Conservation (phyloP, 371 early-diverging fungal genomes). For the Saksenaea oblongispora region DNA sequence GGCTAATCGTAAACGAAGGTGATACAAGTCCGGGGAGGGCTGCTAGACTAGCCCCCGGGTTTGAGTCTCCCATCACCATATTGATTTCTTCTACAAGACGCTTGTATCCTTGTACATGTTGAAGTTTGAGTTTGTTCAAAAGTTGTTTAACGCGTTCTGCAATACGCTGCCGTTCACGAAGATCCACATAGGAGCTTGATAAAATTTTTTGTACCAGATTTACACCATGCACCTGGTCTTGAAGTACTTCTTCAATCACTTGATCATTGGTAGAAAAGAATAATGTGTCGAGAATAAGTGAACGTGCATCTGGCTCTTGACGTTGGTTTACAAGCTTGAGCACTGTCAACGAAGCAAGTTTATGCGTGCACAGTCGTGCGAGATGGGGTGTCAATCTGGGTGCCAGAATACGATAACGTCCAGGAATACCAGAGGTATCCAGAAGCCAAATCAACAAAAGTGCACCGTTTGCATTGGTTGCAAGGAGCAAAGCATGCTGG, state of each 20-base stretch:
- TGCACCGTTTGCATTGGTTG: conserved; percentile 92
- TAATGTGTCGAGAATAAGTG: conserved; percentile 75
- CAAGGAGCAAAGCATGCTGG: conserved; percentile 77
- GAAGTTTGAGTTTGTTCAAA: conserved; percentile 62
- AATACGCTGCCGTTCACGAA: conserved; percentile 74
- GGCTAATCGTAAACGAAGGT: conserved; percentile 31
- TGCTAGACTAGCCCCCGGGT: conserved; percentile 38
- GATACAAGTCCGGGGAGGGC: conserved; percentile 26
- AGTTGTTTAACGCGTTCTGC: conserved; percentile 76
- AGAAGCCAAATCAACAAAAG: conserved; percentile 92
- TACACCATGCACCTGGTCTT: conserved; percentile 88
- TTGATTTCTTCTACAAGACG: conserved; percentile 79
- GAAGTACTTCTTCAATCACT: conserved; percentile 73
- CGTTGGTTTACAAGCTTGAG: conserved; percentile 89
- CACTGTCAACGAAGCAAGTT: conserved; percentile 83
- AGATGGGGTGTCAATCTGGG: conserved; percentile 81
- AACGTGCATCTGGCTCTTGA: conserved; percentile 89
- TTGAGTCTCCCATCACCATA: conserved; percentile 47
- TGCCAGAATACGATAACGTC: conserved; percentile 85
- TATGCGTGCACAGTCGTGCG: conserved; percentile 82
- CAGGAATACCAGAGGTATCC: conserved; percentile 84
- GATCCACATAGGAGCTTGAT: conserved; percentile 75
- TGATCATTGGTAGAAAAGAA: conserved; percentile 54
- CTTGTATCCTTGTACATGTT: conserved; percentile 78
- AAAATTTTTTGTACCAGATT: conserved; percentile 86